Conservation (phyloP, 345 rosid species). For the Streptanthus diversifolius region DNA sequence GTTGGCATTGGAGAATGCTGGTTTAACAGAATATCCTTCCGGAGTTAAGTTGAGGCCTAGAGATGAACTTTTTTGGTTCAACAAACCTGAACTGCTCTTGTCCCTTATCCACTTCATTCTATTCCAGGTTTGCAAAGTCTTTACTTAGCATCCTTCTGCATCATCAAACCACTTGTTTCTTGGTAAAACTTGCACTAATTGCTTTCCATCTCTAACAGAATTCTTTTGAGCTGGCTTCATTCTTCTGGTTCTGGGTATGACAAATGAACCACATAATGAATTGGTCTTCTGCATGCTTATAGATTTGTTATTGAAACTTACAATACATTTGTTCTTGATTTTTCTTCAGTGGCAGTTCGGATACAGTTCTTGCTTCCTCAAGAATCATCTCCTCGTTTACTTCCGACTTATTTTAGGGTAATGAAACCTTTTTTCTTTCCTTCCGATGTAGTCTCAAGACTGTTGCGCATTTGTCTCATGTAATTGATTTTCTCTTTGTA, state of each 20-base stretch:
- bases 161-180: background rate
- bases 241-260: conserved; percentile 95
- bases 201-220: conserved; percentile 51
- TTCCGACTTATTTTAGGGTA: conserved; percentile 83
- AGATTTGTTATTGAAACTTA: background rate
- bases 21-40: conserved; percentile 49
- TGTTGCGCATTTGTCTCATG: background rate
- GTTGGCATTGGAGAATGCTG: conserved; percentile 75
- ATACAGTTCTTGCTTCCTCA: conserved; percentile 82
- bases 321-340: conserved; percentile 10
- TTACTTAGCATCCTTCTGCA: background rate
- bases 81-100: conserved; percentile 78
- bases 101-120: conserved; percentile 84
- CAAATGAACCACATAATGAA: conserved; percentile 20
- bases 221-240: conserved; percentile 92
- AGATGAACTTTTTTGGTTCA: conserved; percentile 96
- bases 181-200: conserved; percentile 33
- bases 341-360: conserved; percentile 92
- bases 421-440: background rate
- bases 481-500: conserved; percentile 16
- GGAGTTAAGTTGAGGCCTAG: conserved; percentile 72
- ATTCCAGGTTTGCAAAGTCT: conserved; percentile 62
- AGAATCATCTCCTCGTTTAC: conserved; percentile 66
- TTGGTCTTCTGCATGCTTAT: background rate
- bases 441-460: background rate